A percentile compares a stretch with the other conserved stretches of the same genome.
phyloP scores from a whole-genome alignment of 2,329 filamentous ascomycete genomes.

The Colletotrichum kahawae region DNA sequence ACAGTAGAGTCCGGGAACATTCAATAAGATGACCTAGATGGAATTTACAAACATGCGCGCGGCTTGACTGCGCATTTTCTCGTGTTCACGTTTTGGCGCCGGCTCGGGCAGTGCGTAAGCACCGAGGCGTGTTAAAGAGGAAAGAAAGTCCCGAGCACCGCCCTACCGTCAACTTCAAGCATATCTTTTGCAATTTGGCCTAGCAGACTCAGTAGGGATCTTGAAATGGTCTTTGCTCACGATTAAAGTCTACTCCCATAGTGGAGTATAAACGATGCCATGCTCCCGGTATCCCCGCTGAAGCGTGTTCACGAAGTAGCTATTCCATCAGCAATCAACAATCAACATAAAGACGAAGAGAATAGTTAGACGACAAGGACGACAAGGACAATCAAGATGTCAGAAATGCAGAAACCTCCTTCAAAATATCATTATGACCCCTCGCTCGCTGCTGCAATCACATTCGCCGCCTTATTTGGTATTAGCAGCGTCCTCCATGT shows the following conservation, averaged over 20 bases:
- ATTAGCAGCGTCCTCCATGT: background rate
- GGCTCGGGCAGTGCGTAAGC: background rate
- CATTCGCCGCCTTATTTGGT: background rate
- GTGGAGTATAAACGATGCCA: background rate
- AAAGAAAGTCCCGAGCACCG: background rate
- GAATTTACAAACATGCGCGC: background rate
- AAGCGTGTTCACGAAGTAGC: fast-evolving
- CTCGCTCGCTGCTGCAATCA: background rate
- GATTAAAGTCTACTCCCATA: background rate
- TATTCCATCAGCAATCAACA: background rate
- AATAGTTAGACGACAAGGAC: background rate
- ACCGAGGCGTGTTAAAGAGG: background rate
- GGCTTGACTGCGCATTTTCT: background rate
- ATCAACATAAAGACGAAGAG: background rate
- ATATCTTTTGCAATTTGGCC: background rate
- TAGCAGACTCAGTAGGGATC: background rate
- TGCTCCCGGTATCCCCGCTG: background rate
- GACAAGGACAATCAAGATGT: background rate
- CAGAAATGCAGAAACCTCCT: background rate
- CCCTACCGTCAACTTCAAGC: background rate
- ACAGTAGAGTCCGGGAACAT: background rate
- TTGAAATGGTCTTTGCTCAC: background rate
- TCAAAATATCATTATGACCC: background rate
- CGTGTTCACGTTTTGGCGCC: background rate
- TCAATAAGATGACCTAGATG: background rate